phyloP scores from a whole-genome alignment of 257 asterid species.

The Solanum appendiculatum region DNA sequence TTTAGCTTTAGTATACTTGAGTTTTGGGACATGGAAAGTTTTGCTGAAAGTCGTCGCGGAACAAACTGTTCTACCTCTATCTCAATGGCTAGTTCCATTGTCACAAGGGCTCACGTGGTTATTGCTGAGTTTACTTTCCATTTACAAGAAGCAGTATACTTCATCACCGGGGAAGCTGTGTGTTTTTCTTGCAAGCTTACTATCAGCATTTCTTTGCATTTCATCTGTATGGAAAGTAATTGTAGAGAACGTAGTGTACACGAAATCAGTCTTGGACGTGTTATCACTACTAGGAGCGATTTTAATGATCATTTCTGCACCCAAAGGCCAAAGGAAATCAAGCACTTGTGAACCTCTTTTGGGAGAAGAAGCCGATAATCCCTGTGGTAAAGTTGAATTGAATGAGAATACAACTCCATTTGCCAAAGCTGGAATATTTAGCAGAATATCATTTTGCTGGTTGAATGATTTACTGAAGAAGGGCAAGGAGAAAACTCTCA shows the following conservation, averaged over 20 bases:
- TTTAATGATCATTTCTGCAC: neutral
- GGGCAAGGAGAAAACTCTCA: constrained; percentile 17
- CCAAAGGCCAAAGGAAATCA: neutral
- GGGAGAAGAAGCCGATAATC: neutral
- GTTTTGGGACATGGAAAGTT: constrained; percentile 3
- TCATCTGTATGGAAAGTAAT: constrained; percentile 1
- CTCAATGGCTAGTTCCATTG: constrained; percentile 3
- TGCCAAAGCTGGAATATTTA: constrained; percentile 15
- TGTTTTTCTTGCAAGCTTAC: neutral
- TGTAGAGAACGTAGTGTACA: neutral
- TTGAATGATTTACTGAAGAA: constrained; percentile 18
- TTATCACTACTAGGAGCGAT: constrained; percentile 6
- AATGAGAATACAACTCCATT: constrained; percentile 8
- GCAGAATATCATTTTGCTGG: constrained; percentile 20
- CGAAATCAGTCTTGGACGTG: neutral
- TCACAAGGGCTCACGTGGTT: constrained; percentile 14
- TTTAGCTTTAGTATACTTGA: constrained; percentile 2
- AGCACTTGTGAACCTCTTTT: neutral
- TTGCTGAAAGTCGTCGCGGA: neutral
- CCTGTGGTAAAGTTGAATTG: neutral
- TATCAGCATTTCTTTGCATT: constrained; percentile 11
- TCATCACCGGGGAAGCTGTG: neutral
- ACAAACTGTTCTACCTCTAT: constrained; percentile 1
- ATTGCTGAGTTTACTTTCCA: neutral
- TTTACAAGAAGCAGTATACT: neutral